Evolutionary conservation across 805 yeast species (phyloP).

Genomic region (Candida broadrunensis): DNA sequence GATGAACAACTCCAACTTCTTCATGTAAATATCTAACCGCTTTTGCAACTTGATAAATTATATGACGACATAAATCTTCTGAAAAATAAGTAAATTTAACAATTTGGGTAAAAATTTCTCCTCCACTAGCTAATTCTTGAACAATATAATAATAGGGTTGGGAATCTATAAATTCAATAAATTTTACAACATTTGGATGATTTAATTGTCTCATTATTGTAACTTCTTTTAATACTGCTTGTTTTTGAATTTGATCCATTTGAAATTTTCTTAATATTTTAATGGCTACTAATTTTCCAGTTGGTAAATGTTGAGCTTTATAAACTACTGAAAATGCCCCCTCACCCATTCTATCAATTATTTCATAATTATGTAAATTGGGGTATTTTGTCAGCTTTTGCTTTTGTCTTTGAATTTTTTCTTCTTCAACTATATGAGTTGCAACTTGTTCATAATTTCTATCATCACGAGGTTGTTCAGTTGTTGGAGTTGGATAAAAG

Average conservation of each 20-base stretch:
- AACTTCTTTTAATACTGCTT: constrained; percentile 77
- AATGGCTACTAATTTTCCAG: constrained; percentile 47
- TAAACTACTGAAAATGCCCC: constrained; percentile 81
- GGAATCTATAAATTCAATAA: constrained; percentile 65
- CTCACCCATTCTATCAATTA: constrained; percentile 62
- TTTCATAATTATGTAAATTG: constrained; percentile 38
- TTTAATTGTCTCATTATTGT: constrained; percentile 65
- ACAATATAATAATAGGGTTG: constrained; percentile 61
- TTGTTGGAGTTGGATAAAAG: neutral
- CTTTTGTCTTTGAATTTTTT: constrained; percentile 18
- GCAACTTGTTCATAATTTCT: constrained; percentile 23
- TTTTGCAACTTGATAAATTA: constrained; percentile 58
- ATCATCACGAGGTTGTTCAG: neutral
- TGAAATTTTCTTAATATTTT: constrained; percentile 67
- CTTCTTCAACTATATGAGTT: constrained; percentile 35
- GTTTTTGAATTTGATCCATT: constrained; percentile 58
- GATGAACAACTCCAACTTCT: constrained; percentile 73
- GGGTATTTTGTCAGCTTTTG: constrained; percentile 27
- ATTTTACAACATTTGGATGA: constrained; percentile 62
- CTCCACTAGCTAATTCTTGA: constrained; percentile 73
- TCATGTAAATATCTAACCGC: constrained; percentile 70
- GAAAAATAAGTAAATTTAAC: constrained; percentile 64
- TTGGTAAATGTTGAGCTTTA: constrained; percentile 45
- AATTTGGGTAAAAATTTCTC: constrained; percentile 70
- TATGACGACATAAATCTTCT: constrained; percentile 63